A percentile compares a stretch with the other conserved stretches of the same genome.
phyloP scores from a whole-genome alignment of 305 asterid species.

The Fraxinus sp. region DNA sequence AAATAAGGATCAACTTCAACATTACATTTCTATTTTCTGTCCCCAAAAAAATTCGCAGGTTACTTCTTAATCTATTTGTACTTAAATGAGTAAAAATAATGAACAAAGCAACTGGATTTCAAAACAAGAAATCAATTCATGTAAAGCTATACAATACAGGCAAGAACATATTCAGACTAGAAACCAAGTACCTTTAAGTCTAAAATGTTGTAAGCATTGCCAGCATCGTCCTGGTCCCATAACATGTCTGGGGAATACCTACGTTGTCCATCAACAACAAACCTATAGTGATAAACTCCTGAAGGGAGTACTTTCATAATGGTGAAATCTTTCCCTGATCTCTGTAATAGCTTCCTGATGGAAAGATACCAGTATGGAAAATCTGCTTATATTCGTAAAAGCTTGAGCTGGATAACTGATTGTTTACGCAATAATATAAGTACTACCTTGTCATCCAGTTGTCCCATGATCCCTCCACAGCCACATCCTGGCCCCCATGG shows the following conservation, averaged over 20 bases:
- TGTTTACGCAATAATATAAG: background rate
- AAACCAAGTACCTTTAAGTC: constrained; percentile 50
- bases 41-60: background rate
- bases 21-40: background rate
- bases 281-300: constrained; percentile 64
- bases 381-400: background rate
- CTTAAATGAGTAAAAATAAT: background rate
- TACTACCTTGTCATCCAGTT: constrained; percentile 63
- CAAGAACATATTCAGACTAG: background rate
- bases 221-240: constrained; percentile 52
- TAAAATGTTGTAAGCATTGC: constrained; percentile 49
- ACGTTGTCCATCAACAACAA: constrained; percentile 68
- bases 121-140: background rate
- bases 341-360: constrained; percentile 55
- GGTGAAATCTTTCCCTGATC: constrained; percentile 66
- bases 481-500: constrained; percentile 51
- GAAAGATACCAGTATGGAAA: background rate
- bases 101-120: background rate
- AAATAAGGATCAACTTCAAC: background rate
- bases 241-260: constrained; percentile 57
- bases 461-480: constrained; percentile 81
- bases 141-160: background rate
- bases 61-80: background rate
- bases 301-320: constrained; percentile 66
- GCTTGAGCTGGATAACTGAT: background rate